phyloP scores from a whole-genome alignment of 2,329 filamentous ascomycete species.

The Trichoderma guizhouense region DNA sequence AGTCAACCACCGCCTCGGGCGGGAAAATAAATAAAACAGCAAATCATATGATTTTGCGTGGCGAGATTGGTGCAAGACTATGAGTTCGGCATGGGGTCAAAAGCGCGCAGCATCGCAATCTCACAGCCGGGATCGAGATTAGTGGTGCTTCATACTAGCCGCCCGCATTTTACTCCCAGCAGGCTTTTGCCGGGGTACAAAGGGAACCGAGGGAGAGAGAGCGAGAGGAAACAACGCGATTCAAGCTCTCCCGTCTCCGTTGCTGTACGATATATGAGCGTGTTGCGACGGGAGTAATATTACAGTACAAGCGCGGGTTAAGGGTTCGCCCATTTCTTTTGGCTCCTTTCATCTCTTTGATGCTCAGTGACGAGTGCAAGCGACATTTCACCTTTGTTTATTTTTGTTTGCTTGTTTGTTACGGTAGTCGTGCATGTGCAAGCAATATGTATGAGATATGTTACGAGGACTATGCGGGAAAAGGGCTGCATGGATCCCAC shows the following conservation, averaged over 20 bases:
- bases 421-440: background rate
- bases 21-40: background rate
- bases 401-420: background rate
- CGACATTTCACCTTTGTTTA: background rate
- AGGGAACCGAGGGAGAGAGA: background rate
- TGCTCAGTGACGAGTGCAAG: background rate
- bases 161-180: background rate
- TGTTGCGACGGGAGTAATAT: background rate
- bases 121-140: conserved; percentile 16
- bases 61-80: background rate
- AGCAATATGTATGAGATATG: background rate
- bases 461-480: background rate
- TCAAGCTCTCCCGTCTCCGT: background rate
- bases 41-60: background rate
- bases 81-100: background rate
- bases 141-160: background rate
- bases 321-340: background rate
- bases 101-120: conserved; percentile 15
- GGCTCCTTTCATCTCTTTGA: background rate
- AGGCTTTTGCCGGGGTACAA: background rate
- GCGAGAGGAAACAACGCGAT: background rate
- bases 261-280: background rate
- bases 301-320: background rate
- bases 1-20: background rate
- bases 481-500: background rate